Percentiles rank a stretch among this genome's conserved stretches.
Evolutionary conservation across 129 eudicot species (phyloP).

Genomic region (Cynara cardunculus): DNA sequence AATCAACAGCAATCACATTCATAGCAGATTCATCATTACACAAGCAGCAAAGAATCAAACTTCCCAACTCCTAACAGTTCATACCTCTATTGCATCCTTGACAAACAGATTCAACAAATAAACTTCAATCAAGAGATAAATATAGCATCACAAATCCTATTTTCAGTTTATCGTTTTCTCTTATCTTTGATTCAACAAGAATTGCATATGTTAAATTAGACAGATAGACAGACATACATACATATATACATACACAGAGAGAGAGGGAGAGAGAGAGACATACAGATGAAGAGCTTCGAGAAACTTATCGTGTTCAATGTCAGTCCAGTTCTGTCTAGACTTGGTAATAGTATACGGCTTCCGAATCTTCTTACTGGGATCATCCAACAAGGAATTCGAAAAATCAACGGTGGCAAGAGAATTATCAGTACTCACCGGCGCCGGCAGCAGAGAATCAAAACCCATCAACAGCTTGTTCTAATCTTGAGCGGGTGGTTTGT

Average conservation of each 20-base stretch:
- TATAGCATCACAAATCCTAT: not conserved
- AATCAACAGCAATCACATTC: not conserved
- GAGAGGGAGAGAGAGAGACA: not conserved
- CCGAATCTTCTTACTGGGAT: conserved; percentile 55
- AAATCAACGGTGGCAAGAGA: conserved; percentile 8
- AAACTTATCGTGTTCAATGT: conserved; percentile 74
- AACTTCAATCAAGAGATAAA: not conserved
- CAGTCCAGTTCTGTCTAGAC: conserved; percentile 84
- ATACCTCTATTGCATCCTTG: not conserved
- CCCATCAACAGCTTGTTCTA: conserved; percentile 2
- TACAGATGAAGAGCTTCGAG: conserved; percentile 76
- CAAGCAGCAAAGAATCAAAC: not conserved
- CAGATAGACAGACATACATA: no score
- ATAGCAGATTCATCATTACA: not conserved
- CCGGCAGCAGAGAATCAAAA: conserved; percentile 19
- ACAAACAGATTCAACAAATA: not conserved
- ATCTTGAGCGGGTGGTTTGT: not conserved
- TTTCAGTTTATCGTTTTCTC: not conserved
- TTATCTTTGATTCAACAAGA: not conserved
- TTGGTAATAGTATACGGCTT: conserved; percentile 78
- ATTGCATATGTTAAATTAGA: not conserved
- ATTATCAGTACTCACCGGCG: conserved; percentile 15
- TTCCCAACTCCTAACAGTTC: not conserved
- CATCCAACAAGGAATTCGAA: conserved; percentile 33
- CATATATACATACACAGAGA: conserved; percentile 8